These are phyloP conservation scores for Coemansia sp. DNA, from an alignment of 192 early-diverging fungal genomes.

Conservation along the genomic window DNA sequence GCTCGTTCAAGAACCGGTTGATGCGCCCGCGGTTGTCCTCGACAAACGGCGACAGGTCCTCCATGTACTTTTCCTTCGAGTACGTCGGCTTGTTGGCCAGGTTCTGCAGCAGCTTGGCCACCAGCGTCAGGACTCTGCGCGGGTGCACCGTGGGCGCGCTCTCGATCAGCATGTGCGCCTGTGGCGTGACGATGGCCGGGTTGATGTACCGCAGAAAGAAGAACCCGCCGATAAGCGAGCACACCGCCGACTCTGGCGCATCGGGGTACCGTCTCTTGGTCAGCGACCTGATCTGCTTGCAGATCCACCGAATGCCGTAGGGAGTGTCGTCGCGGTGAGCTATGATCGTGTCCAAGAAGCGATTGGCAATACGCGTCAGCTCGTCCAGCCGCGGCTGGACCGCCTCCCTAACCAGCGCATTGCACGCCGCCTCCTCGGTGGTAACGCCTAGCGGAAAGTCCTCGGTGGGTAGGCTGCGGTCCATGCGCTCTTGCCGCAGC, in stretches of 20 bases:
- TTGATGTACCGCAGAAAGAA: conserved; percentile 97
- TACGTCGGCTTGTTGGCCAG: conserved; percentile 92
- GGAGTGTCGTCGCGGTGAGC: conserved; percentile 79
- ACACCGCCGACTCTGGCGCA: conserved; percentile 81
- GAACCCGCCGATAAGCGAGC: conserved; percentile 95
- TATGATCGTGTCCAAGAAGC: conserved; percentile 85
- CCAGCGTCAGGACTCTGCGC: conserved; percentile 84
- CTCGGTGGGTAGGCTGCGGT: conserved; percentile 30
- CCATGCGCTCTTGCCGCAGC: conserved; percentile 37
- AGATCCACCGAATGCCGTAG: conserved; percentile 97
- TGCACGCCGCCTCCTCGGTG: conserved; percentile 74
- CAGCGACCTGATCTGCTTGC: conserved; percentile 92
- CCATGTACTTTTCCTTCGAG: conserved; percentile 91
- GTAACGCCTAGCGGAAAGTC: conserved; percentile 74
- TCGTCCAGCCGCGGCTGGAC: conserved; percentile 76
- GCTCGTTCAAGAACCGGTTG: conserved; percentile 83
- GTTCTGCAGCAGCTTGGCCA: conserved; percentile 93
- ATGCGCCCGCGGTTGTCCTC: conserved; percentile 83
- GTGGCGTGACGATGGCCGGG: conserved; percentile 95
- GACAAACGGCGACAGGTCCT: conserved; percentile 83
- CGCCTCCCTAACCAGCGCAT: conserved; percentile 82
- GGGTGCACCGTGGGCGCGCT: conserved; percentile 74
- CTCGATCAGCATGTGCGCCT: conserved; percentile 92
- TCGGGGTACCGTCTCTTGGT: conserved; percentile 93
- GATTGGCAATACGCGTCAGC: conserved; percentile 82